Base-by-base conservation (phyloP, 306 rosid species). In the Alnus rubra region DNA sequence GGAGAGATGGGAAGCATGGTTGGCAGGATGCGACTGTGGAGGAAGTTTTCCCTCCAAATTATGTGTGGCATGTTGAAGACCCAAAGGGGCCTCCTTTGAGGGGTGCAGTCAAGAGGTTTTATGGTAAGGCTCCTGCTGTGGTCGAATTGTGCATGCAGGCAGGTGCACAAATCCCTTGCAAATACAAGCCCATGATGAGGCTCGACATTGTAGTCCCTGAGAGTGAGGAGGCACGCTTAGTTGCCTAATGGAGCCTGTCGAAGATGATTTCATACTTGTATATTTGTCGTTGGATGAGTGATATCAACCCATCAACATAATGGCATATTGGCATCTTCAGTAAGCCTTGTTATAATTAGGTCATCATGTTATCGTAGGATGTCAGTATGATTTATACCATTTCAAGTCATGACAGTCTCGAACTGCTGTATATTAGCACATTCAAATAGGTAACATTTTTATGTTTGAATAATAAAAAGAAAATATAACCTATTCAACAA, bases 1-100 rank as follows among this genome's bases (percentile, higher is more conserved):
- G 98, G 98, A 91, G 98, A 84, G 98, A 95, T 73, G 98, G 98
- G 87, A 95, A 95, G 76, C 98, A 95, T 84, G 98, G 98, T 64
- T 95, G 98, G 98, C 98, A 95, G 78, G 96, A 95, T 73, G 98
- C 98, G 10, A 91, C 81, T 0, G 82, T 91, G 67, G 98, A 91
- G 33, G 98, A 95, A 86, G 92, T 95, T 76, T 81, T 95, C 28
- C 98, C 98, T 71, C 90, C 96, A 45, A 95, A 95, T 85, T 87
- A 85, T 78, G 97, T 95, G 78, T 95, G 98, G 98, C 98, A 92
- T 82, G 94, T 88, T 50, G 84, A 88, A 77, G 93, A 91, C 35
- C 93, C 92, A 30, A 69, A 62, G 44, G 98, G 97, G 54, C 90
- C 93, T 77, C 98, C 98, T 11, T 47, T 95, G 86, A 80, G 31